phyloP scores from a whole-genome alignment of 1,284 basidiomycete genomes.

The Fistulina hepatica region DNA sequence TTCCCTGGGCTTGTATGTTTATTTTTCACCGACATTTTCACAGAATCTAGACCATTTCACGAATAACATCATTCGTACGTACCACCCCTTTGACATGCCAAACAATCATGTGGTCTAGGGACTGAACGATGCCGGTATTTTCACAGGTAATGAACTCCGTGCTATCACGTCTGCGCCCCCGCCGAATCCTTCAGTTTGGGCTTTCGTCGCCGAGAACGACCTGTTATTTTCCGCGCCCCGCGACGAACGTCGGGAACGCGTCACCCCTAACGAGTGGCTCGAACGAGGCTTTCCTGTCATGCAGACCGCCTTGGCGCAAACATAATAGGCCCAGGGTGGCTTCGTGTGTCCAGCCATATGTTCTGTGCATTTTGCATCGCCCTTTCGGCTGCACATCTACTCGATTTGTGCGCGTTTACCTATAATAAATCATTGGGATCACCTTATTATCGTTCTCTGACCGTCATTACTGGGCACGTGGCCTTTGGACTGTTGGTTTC shows the following conservation, averaged over 20 bases:
- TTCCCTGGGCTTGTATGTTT: conserved; percentile 3
- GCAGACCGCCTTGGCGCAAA: conserved; percentile 28
- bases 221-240: conserved; percentile 32
- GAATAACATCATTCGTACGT: conserved; percentile 48
- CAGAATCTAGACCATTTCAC: conserved; percentile 60
- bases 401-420: no score
- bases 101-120: background rate
- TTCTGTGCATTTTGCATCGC: no score
- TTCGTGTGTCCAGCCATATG: no score
- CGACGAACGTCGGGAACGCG: conserved; percentile 26
- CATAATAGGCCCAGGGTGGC: background rate
- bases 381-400: no score
- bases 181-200: conserved; percentile 48
- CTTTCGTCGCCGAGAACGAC: conserved; percentile 49
- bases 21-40: conserved; percentile 6
- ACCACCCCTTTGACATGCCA: conserved; percentile 4
- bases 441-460: no score
- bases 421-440: no score
- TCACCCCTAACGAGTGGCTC: conserved; percentile 46
- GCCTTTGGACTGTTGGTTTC: no score
- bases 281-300: conserved; percentile 34
- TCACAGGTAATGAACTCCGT: conserved; percentile 43
- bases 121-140: conserved; percentile 1
- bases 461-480: no score
- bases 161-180: conserved; percentile 44